Conservation (phyloP, 2,329 filamentous ascomycete species). For the Fusarium longipes region DNA sequence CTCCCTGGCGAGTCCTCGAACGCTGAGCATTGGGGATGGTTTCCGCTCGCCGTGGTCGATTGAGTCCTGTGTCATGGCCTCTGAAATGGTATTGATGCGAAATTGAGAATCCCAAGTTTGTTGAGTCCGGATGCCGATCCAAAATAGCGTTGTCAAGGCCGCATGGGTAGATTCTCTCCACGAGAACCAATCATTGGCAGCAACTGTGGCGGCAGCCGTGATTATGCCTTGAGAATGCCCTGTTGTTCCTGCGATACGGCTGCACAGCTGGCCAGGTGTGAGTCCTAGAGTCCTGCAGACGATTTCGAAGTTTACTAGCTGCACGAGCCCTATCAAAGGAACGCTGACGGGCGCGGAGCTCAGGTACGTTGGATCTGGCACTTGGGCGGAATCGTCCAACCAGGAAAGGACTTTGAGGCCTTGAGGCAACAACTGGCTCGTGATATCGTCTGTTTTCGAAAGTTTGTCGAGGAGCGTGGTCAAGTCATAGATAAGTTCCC, state of each 20-base stretch:
- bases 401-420: slow-evolving; percentile 4
- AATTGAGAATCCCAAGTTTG: slow-evolving; percentile 9
- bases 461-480: neutral
- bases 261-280: slow-evolving; percentile 16
- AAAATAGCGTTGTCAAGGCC: slow-evolving; percentile 14
- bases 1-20: slow-evolving; percentile 7
- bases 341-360: slow-evolving; percentile 9
- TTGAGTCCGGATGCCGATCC: slow-evolving; percentile 21
- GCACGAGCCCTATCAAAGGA: slow-evolving; percentile 16
- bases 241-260: slow-evolving; percentile 13
- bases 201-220: slow-evolving; percentile 1
- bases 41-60: slow-evolving; percentile 12
- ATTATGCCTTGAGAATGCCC: slow-evolving; percentile 23
- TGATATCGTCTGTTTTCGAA: neutral
- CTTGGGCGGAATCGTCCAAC: neutral
- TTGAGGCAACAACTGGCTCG: neutral
- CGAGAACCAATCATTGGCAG: slow-evolving; percentile 11
- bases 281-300: slow-evolving; percentile 13
- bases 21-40: slow-evolving; percentile 18
- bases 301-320: slow-evolving; percentile 18
- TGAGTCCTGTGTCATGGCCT: slow-evolving; percentile 19
- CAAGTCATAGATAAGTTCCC: neutral
- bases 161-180: slow-evolving; percentile 13
- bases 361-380: slow-evolving; percentile 3
- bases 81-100: neutral